Evolutionary conservation across 371 early-diverging fungal species (phyloP), one percentile per base, ranked within the genome.

Genomic region (Massospora cicadina): DNA sequence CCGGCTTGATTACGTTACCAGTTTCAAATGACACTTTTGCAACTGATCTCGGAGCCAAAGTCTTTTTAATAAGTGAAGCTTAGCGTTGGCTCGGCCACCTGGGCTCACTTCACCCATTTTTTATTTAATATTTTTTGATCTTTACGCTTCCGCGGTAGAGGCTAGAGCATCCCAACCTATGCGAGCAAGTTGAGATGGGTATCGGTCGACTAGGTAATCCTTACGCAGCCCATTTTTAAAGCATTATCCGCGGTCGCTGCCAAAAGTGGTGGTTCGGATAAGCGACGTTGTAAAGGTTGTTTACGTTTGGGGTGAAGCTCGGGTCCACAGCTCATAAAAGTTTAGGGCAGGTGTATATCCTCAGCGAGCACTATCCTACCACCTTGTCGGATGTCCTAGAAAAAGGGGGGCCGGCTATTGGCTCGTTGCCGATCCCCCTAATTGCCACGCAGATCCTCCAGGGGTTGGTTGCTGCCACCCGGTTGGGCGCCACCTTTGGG

Each of bases 391-490:
- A 13, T 60, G 21, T 23, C 12, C 12, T 43, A 25, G 57, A 67
- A 25, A 27, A 26, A 21, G 32, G 33, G 64, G 59, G 55, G 25
- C 2, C 29, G 58, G 21, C n/a, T 28, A 43, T 27, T 1, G 21
- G 25, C 31, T 7, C 25, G 1, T n/a, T 58, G 54, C 30, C 25
- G 66, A 82, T 81, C 81, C 65, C 75, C 30, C 82, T 7, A 81
- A 82, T 72, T 75, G 81, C 7, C 77, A 81, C 24, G 75, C 77
- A 24, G 85, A 83, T 57, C 75, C 80, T 61, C 71, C 74, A 61
- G 76, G 77, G 54, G 65, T 70, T 60, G 63, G 67, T 21, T 27
- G 71, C 56, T 65, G 56, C 12, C 64, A 68, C 31, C 60, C 60
- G n/a, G 63, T 69, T 62, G 65, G 56, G 0, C 65, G 68, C 83